Percentiles rank a stretch among this genome's conserved stretches.
These are phyloP conservation scores for Cornus kousa DNA, from an alignment of 148 eudicot genomes.

Conservation along the genomic window DNA sequence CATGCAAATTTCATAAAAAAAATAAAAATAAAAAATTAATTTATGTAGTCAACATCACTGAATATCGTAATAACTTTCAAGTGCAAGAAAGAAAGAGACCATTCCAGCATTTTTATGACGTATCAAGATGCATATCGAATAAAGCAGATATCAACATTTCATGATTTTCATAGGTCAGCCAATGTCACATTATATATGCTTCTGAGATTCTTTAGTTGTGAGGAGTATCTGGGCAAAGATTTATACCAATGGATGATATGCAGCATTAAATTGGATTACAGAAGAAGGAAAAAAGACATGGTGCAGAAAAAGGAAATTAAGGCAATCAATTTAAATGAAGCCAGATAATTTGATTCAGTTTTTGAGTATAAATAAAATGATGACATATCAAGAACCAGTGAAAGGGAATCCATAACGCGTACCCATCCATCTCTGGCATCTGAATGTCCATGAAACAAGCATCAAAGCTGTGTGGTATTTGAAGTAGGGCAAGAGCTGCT, in stretches of 20 bases:
- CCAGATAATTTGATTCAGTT: neutral
- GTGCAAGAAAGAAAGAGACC: neutral
- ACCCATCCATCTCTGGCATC: conserved; percentile 91
- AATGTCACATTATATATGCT: neutral
- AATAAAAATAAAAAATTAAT: too few relatives aligned
- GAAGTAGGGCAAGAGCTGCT: conserved; percentile 53
- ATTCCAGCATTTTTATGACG: neutral
- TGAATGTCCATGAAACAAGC: conserved; percentile 87
- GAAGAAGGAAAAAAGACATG: neutral
- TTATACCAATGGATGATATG: neutral
- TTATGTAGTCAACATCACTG: too few relatives aligned
- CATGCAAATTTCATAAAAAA: too few relatives aligned
- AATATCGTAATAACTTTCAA: too few relatives aligned
- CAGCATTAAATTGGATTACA: neutral
- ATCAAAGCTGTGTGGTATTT: conserved; percentile 52
- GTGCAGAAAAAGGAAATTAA: neutral
- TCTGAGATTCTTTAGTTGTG: neutral
- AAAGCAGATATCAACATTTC: neutral
- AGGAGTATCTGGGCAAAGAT: neutral
- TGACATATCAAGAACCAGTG: neutral
- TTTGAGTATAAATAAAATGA: neutral
- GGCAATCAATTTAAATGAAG: neutral
- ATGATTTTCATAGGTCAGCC: neutral
- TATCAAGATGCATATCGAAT: too few relatives aligned
- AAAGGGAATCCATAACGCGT: conserved; percentile 10